Evolutionary conservation across 208 protist species (phyloP), one percentile per base, ranked within the genome.

Genomic region (Wallacemonas sp.): DNA sequence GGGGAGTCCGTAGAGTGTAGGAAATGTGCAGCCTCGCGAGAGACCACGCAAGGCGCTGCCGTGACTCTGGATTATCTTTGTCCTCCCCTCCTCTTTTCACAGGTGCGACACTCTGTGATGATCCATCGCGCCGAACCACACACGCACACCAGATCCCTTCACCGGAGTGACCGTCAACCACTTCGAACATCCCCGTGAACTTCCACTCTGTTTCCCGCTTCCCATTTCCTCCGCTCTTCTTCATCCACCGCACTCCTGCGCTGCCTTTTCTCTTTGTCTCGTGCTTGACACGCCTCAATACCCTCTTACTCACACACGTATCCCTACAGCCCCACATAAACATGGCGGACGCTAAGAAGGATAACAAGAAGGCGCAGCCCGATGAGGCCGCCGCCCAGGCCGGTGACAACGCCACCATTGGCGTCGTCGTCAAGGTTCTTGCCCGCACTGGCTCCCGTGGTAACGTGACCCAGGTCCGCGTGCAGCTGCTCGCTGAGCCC

Each of bases 391-490:
- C 81, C 17, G 81, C 80, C 58, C 68, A 81, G 70, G 76, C 73
- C 68, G 72, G 68, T 30, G 87, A 96, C 72, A 76, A 94, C 72
- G 89, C 88, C 21, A 95, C 97, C 74, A 83, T 98, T 64, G 98
- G 98, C 32, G 71, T 96, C 48, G 98, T 99, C 72, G 98, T 93
- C 48, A 98, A 99, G 82, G 87, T 99, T 55, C 84, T 99, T 60
- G 98, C 98, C 81, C 90, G 99, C 78, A 99, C 99, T 34, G 99
- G 99, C 74, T 99, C 98, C 58, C 96, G 99, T 72, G 99, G 99
- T 88, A 98, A 98, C 76, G 97, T 99, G 72, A 99, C 98, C 34
- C 98, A 99, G 92, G 97, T 99, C 74, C 92, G 93, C 63, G 97
- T 98, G 39, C 82, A 94, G 39, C 97, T 99, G 65, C 81, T 99